Conservation (phyloP, 495 filamentous ascomycete genomes). For the Daldinia loculata region DNA sequence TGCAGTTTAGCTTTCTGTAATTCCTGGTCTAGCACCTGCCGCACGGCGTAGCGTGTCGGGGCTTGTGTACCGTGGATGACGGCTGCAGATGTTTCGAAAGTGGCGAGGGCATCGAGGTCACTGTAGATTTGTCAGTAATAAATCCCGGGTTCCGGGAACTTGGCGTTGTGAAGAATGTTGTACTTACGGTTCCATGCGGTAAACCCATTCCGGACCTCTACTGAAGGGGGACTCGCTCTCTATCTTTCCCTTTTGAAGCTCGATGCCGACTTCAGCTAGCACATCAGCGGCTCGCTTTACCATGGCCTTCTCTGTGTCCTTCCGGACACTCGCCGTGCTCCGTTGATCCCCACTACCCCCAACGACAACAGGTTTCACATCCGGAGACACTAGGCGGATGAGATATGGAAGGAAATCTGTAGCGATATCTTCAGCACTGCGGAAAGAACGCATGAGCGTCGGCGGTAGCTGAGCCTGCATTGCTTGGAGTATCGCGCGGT, state of each 20-base stretch:
- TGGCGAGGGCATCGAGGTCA: constrained; percentile 71
- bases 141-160: background rate
- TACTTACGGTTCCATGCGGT: constrained; percentile 93
- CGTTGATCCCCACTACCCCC: constrained; percentile 71
- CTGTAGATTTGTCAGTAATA: constrained; percentile 25
- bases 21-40: constrained; percentile 92
- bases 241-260: constrained; percentile 82
- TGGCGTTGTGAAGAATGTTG: too few relatives aligned
- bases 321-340: constrained; percentile 81
- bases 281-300: constrained; percentile 80
- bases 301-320: constrained; percentile 81
- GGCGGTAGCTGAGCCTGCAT: constrained; percentile 65
- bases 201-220: constrained; percentile 74
- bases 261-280: constrained; percentile 79
- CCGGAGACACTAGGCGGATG: constrained; percentile 81
- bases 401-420: constrained; percentile 87
- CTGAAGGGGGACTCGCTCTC: constrained; percentile 63
- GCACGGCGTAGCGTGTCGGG: constrained; percentile 85
- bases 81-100: constrained; percentile 65
- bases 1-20: constrained; percentile 72
- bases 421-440: constrained; percentile 74
- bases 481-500: constrained; percentile 61
- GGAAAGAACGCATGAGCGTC: constrained; percentile 76
- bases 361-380: constrained; percentile 91
- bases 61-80: constrained; percentile 59